Evolutionary conservation across 257 asterid genomes (phyloP).

Genomic region (Coffea eugenioides): DNA sequence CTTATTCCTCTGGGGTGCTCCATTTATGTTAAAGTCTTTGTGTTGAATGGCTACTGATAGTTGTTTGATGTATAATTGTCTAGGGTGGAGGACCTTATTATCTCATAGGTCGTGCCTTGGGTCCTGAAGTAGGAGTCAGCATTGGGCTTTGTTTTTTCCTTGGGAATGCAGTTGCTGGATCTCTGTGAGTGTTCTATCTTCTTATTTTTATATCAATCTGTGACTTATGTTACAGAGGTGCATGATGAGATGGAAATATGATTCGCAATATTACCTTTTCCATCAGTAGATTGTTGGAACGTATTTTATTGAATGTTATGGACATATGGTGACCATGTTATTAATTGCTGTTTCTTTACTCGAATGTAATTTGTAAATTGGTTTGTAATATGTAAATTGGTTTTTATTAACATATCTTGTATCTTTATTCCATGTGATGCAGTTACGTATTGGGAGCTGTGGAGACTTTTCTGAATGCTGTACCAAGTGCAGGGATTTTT

Average conservation of each 20-base stretch:
- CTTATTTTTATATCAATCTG: not conserved
- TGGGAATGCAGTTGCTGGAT: constrained; percentile 98
- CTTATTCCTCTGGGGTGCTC: not conserved
- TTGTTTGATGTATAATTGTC: constrained; percentile 24
- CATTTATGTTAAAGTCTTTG: not conserved
- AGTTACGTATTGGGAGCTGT: constrained; percentile 99
- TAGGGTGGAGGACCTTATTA: constrained; percentile 99
- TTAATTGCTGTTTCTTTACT: not conserved
- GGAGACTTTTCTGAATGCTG: constrained; percentile 92
- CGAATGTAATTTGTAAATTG: not conserved
- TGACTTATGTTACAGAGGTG: not conserved
- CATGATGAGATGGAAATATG: constrained; percentile 8
- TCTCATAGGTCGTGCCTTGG: constrained; percentile 99
- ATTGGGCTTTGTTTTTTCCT: constrained; percentile 97
- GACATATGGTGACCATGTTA: not conserved
- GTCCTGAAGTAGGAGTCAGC: constrained; percentile 99
- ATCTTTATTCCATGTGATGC: constrained; percentile 28
- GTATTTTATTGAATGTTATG: not conserved
- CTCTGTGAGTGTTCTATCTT: constrained; percentile 73
- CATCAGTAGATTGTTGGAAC: not conserved
- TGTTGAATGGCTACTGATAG: constrained; percentile 9
- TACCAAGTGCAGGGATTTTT: constrained; percentile 94
- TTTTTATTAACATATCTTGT: constrained; percentile 3
- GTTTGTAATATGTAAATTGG: not conserved
- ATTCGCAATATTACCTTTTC: not conserved